These are phyloP conservation scores for Baorangia bicolor DNA, from an alignment of 768 basidiomycete genomes.

Conservation along the genomic window DNA sequence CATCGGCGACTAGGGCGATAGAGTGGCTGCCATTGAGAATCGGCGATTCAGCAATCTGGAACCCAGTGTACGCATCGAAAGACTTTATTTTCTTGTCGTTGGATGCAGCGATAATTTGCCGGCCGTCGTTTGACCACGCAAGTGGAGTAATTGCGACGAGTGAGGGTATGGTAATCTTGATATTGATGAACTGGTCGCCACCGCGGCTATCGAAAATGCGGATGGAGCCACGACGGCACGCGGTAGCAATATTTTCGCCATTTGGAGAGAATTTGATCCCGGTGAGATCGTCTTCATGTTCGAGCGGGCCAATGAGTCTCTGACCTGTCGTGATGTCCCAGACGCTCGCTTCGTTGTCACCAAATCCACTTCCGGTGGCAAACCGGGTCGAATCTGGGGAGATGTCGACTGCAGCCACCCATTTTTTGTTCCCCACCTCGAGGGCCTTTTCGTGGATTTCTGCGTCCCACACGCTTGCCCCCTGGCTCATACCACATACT, in stretches of 20 bases:
- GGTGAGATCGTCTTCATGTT: background rate
- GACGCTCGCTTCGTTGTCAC: background rate
- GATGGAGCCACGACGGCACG: accelerated
- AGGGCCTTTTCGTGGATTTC: background rate
- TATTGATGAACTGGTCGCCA: background rate
- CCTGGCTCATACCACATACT: background rate
- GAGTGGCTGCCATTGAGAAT: background rate
- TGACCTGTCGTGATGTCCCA: background rate
- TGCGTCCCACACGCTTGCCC: background rate
- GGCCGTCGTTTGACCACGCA: background rate
- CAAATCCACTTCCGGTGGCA: background rate
- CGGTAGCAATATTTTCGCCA: background rate
- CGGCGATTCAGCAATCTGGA: background rate
- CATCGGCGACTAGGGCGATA: background rate
- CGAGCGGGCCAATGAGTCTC: background rate
- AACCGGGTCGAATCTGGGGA: background rate
- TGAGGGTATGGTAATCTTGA: background rate
- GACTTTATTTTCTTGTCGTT: background rate
- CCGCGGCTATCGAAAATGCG: background rate
- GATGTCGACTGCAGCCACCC: background rate
- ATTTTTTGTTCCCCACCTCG: accelerated
- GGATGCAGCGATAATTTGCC: background rate
- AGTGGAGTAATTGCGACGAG: accelerated
- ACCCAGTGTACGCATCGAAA: background rate
- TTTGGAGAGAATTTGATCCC: background rate